These are phyloP conservation scores for Batkoa obscura DNA, from an alignment of 371 early-diverging fungal genomes.

Conservation along the genomic window DNA sequence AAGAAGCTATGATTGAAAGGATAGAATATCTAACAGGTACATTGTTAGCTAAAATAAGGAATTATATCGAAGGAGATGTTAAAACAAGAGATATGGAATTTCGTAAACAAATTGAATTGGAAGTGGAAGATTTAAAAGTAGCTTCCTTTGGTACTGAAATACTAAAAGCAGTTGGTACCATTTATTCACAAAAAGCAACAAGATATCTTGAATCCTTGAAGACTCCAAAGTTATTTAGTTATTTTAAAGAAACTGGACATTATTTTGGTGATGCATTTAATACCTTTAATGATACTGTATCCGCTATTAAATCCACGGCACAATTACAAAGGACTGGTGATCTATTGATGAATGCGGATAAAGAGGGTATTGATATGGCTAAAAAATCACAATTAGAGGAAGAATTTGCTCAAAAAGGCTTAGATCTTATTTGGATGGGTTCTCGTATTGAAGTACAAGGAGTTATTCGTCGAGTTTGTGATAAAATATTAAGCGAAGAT, in stretches of 20 bases:
- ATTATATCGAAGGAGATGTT: slow-evolving; percentile 44
- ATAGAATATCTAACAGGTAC: slow-evolving; percentile 49
- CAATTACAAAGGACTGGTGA: slow-evolving; percentile 74
- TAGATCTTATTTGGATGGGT: slow-evolving; percentile 85
- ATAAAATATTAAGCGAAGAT: slow-evolving; percentile 48
- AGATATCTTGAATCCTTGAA: slow-evolving; percentile 36
- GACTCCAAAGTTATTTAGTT: neutral
- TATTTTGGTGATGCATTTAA: neutral
- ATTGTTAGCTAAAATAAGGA: slow-evolving; percentile 47
- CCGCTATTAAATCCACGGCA: slow-evolving; percentile 70
- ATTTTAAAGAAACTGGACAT: slow-evolving; percentile 5
- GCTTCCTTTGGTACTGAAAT: slow-evolving; percentile 86
- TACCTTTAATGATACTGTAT: slow-evolving; percentile 59
- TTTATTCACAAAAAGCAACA: slow-evolving; percentile 65
- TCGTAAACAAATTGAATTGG: slow-evolving; percentile 38
- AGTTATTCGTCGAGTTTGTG: slow-evolving; percentile 82
- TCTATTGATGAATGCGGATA: slow-evolving; percentile 74
- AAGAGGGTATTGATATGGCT: slow-evolving; percentile 40
- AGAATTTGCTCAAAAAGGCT: slow-evolving; percentile 48
- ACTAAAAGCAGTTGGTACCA: slow-evolving; percentile 77
- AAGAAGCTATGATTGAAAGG: slow-evolving; percentile 41
- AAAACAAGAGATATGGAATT: slow-evolving; percentile 30
- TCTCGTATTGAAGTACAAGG: slow-evolving; percentile 84
- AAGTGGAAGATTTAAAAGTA: slow-evolving; percentile 68
- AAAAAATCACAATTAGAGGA: slow-evolving; percentile 44